Conservation (phyloP, 768 basidiomycete species). For the Ephemerocybe angulata region DNA sequence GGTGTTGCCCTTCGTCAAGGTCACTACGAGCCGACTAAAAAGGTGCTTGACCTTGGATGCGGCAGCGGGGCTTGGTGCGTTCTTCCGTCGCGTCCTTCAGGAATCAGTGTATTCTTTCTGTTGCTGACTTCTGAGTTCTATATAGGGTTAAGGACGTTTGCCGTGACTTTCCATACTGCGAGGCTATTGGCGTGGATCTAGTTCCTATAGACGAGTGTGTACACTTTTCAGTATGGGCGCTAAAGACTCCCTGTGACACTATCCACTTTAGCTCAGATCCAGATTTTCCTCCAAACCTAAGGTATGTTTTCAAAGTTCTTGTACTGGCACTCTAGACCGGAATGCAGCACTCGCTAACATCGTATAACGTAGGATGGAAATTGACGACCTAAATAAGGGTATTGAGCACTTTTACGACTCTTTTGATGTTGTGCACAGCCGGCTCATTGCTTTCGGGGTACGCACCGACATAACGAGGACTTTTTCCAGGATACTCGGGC, state of each 20-base stretch:
- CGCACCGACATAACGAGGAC: conserved; percentile 24
- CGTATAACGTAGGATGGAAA: conserved; percentile 54
- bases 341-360: background rate
- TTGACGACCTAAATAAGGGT: conserved; percentile 83
- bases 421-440: conserved; percentile 73
- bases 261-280: background rate
- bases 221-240: no score
- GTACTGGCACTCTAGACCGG: background rate
- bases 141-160: conserved; percentile 79
- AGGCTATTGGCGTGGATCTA: conserved; percentile 71
- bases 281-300: background rate
- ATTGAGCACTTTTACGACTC: conserved; percentile 77
- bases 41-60: conserved; percentile 71
- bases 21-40: conserved; percentile 48
- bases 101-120: no score
- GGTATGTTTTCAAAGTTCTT: background rate
- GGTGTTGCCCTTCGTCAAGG: conserved; percentile 49
- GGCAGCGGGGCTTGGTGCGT: conserved; percentile 72
- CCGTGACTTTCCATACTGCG: conserved; percentile 65
- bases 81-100: background rate
- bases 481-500: no score
- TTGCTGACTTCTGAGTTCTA: background rate
- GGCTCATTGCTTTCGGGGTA: conserved; percentile 71
- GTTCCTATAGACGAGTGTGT: conserved; percentile 67
- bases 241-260: no score